Evolutionary conservation across 352 stramenopile genomes (phyloP).

Genomic region (Hyphochytrium catenoides): DNA sequence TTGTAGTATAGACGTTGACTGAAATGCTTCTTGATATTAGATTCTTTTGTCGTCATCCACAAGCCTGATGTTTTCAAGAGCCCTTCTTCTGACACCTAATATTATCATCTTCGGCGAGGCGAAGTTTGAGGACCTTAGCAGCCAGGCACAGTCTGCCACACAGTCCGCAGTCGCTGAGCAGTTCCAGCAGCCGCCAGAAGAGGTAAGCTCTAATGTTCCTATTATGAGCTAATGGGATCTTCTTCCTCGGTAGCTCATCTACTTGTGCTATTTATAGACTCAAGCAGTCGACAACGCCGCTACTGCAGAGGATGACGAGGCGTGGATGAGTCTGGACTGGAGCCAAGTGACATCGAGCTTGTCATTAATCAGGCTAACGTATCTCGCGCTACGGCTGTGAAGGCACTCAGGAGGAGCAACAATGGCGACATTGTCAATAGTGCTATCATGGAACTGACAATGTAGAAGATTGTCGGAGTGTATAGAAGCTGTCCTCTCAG

Average conservation of each 20-base stretch:
- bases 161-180: conserved; percentile 64
- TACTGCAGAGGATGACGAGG: conserved; percentile 48
- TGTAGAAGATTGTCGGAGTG: too few species aligned
- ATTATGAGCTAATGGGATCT: conserved; percentile 11
- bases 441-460: conserved; percentile 98
- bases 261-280: too few species aligned
- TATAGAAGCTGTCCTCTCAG: too few species aligned
- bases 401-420: conserved; percentile 90
- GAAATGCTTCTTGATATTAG: neutral
- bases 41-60: conserved; percentile 81
- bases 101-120: conserved; percentile 96
- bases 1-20: too few species aligned
- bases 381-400: conserved; percentile 79
- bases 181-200: conserved; percentile 53
- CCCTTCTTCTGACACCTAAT: conserved; percentile 77
- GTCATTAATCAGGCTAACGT: conserved; percentile 84
- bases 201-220: too few species aligned
- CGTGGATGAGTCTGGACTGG: conserved; percentile 88
- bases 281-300: conserved; percentile 19
- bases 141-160: conserved; percentile 64
- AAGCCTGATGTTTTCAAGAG: conserved; percentile 96
- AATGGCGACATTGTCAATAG: conserved; percentile 98
- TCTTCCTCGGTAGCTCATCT: too few species aligned
- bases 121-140: conserved; percentile 89
- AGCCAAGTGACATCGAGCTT: conserved; percentile 96